Base-by-base conservation (phyloP, 768 basidiomycete genomes). In the Butyriboletus loyo region DNA sequence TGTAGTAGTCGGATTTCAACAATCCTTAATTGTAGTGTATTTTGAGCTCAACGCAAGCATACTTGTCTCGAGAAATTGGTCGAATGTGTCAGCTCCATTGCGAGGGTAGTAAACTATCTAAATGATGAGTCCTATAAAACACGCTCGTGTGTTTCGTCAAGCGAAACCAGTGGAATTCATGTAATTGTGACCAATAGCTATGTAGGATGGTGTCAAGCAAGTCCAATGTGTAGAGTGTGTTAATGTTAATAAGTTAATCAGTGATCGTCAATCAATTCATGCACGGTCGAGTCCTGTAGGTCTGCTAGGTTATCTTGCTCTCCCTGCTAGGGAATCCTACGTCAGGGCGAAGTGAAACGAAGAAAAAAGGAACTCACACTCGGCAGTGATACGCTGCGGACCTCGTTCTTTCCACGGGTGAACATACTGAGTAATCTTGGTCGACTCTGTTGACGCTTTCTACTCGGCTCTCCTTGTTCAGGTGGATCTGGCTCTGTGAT, bases 1-100 rank as follows among this genome's bases (percentile, higher is more conserved):
- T 68, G 73, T 75, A 75, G 77, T 76, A 72, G 75, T 72, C 65
- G 84, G 86, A 83, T 87, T 87, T 87, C 86, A 87, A 87, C 86
- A 87, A 87, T 87, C 86, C 84, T 47, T 66, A 62, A 64, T 67
- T 57, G 57, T 68, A 69, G 24, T 50, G 56, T 68, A 68, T 54
- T 13, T 42, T 44, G 42, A 46, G n/a, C 17, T 56, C 38, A 38
- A 57, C 61, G 51, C 54, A 40, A 54, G 36, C 13, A 22, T 31
- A 39, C 34, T 22, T 34, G 4, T 53, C n/a, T n/a, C n/a, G n/a
- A n/a, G n/a, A n/a, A n/a, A n/a, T n/a, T n/a, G n/a, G n/a, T 37
- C 31, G 4, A 22, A 25, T 21, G 15, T 35, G 14, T 39, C 7
- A 15, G 27, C 24, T 21, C 7, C 15, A 30, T 35, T 36, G n/a